Evolutionary conservation across 305 asterid genomes (phyloP).

Genomic region (Solanum aculeatissimum): DNA sequence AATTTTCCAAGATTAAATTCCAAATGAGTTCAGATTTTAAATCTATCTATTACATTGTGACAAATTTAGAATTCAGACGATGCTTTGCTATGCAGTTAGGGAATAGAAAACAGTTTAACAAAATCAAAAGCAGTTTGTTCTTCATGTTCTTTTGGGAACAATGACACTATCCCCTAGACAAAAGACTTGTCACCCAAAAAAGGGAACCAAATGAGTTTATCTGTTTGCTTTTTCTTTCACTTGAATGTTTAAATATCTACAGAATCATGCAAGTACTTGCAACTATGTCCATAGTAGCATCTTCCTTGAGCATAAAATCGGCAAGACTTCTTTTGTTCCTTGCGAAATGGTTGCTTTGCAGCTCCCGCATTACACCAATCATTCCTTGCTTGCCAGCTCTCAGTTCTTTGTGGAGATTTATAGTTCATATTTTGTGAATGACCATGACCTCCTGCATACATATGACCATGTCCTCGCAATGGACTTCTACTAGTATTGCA

Average conservation of each 20-base stretch:
- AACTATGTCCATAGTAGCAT: slow-evolving; percentile 54
- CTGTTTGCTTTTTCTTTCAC: not conserved
- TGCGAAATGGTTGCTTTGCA: slow-evolving; percentile 6
- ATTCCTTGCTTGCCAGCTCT: not conserved
- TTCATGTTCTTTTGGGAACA: not conserved
- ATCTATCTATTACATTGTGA: not conserved
- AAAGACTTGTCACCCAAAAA: not conserved
- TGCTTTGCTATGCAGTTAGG: not conserved
- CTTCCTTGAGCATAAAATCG: slow-evolving; percentile 45
- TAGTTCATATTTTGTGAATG: not conserved
- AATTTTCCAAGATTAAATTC: not conserved
- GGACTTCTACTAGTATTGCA: not conserved
- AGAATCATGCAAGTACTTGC: slow-evolving; percentile 39
- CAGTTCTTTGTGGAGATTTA: not conserved
- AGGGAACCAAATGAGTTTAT: not conserved
- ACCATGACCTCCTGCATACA: not conserved
- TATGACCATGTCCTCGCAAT: not conserved
- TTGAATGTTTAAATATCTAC: not conserved
- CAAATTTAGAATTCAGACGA: not conserved
- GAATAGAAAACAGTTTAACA: not conserved
- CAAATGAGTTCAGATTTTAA: not conserved
- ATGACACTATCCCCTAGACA: not conserved
- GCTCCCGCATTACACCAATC: not conserved
- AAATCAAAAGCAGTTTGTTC: not conserved
- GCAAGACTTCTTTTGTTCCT: slow-evolving; percentile 27